A percentile compares a stretch with the other conserved stretches of the same genome.
phyloP scores from a whole-genome alignment of 345 rosid genomes.

The Diplotaxis tenuifolia region DNA sequence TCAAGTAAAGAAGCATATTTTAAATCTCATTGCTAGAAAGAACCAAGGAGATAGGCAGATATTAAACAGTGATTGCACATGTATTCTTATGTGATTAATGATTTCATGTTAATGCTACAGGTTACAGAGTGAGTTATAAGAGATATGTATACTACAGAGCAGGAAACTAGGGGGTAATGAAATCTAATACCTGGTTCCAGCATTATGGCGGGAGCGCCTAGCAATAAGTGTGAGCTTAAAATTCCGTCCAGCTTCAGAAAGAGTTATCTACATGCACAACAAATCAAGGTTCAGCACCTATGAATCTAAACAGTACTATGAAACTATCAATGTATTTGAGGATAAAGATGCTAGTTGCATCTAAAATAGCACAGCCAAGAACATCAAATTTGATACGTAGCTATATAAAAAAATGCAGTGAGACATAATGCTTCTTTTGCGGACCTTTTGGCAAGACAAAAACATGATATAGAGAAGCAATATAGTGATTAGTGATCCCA shows the following conservation, averaged over 20 bases:
- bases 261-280: neutral
- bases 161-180: neutral
- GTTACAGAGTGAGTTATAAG: neutral
- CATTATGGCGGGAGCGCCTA: neutral
- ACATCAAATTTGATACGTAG: neutral
- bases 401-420: neutral
- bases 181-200: neutral
- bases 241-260: neutral
- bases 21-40: constrained; percentile 6
- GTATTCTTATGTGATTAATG: neutral
- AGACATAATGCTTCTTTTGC: neutral
- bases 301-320: neutral
- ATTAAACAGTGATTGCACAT: constrained; percentile 5
- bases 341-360: neutral
- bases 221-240: neutral
- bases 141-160: neutral
- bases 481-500: no score
- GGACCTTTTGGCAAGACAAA: neutral
- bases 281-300: neutral
- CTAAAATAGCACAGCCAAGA: neutral
- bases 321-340: neutral
- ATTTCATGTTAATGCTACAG: neutral
- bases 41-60: neutral
- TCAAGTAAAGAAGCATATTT: neutral
- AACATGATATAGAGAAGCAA: neutral